Conservation (phyloP, 352 stramenopile species). For the Discostella stelligera region DNA sequence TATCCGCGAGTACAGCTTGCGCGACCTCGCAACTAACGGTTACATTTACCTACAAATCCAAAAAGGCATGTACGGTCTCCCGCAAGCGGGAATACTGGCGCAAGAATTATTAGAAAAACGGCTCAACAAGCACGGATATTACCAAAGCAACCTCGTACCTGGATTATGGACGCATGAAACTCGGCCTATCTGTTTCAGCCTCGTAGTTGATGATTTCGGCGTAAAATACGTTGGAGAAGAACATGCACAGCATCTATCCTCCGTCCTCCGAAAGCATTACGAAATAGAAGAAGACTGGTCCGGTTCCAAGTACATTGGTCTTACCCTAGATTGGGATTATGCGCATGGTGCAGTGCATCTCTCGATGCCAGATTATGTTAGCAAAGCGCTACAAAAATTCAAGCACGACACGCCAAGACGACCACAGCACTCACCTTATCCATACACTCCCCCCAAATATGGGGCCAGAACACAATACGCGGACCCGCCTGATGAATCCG, state of each 20-base stretch:
- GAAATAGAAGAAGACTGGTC: conserved; percentile 6
- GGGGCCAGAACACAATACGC: conserved; percentile 39
- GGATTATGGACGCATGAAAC: conserved; percentile 24
- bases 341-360: conserved; percentile 9
- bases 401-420: conserved; percentile 11
- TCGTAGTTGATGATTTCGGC: conserved; percentile 30
- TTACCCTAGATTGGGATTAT: conserved; percentile 49
- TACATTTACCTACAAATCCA: conserved; percentile 23
- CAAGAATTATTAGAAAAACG: conserved; percentile 28
- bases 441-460: conserved; percentile 27
- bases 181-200: conserved; percentile 28
- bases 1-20: conserved; percentile 35
- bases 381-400: conserved; percentile 17
- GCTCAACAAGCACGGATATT: conserved; percentile 24
- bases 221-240: background rate
- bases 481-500: background rate
- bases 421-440: conserved; percentile 29
- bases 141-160: conserved; percentile 13
- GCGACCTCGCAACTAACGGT: conserved; percentile 7
- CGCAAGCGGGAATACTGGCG: conserved; percentile 37
- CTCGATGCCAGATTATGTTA: conserved; percentile 38
- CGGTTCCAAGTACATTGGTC: conserved; percentile 16
- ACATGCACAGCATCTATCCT: conserved; percentile 2
- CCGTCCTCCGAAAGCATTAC: background rate
- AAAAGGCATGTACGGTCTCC: conserved; percentile 48